Conservation (phyloP, 305 asterid species). For the Coffea humblotiana region DNA sequence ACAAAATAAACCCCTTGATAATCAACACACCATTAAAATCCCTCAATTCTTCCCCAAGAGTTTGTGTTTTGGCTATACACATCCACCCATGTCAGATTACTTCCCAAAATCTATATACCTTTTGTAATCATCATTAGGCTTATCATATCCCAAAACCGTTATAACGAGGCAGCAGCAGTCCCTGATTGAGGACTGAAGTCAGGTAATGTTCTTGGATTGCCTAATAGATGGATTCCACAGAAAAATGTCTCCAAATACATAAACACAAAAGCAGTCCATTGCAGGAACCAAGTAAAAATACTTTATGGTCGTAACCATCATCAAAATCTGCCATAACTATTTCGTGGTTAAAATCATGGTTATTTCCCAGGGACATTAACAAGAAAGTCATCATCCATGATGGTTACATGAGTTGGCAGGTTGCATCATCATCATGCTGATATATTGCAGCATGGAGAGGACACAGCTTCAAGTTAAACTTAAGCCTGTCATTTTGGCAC, state of each 20-base stretch:
- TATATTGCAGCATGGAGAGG: too few relatives aligned
- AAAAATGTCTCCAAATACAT: not conserved
- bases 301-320: too few relatives aligned
- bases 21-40: not conserved
- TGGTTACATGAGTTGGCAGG: too few relatives aligned
- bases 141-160: not conserved
- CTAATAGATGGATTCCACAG: constrained; percentile 13
- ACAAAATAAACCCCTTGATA: too few relatives aligned
- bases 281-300: not conserved
- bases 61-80: not conserved
- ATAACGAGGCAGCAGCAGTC: not conserved
- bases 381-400: too few relatives aligned
- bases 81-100: not conserved
- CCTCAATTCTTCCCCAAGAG: not conserved
- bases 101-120: not conserved
- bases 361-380: too few relatives aligned
- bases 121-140: not conserved
- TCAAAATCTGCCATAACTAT: too few relatives aligned
- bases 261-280: constrained; percentile 8
- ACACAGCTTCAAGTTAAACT: too few relatives aligned
- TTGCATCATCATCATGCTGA: too few relatives aligned
- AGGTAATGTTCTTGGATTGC: constrained; percentile 13
- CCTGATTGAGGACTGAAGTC: not conserved
- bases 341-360: too few relatives aligned
- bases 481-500: too few relatives aligned